Evolutionary conservation across 2,329 filamentous ascomycete genomes (phyloP).

Genomic region (Escovopsis sp.): DNA sequence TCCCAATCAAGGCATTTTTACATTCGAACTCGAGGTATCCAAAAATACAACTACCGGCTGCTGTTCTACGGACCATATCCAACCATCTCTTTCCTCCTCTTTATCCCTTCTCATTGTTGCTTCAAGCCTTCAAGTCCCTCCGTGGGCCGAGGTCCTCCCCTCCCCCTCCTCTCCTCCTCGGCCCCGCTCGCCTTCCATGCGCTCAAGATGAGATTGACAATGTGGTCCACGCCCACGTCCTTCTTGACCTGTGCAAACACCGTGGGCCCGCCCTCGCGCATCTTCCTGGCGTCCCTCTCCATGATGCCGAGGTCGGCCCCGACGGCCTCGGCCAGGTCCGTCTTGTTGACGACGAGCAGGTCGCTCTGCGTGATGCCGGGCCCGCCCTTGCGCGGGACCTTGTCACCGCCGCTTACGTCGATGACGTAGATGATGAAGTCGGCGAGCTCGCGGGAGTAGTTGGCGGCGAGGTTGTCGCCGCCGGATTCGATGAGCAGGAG

Average conservation of each 20-base stretch:
- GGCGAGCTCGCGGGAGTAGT: slow-evolving; percentile 87
- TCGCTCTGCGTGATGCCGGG: slow-evolving; percentile 96
- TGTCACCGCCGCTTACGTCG: slow-evolving; percentile 90
- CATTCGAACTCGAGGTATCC: not conserved
- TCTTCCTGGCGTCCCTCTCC: slow-evolving; percentile 88
- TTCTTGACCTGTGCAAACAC: slow-evolving; percentile 98
- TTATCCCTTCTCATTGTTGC: slow-evolving; percentile 2
- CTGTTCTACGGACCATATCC: too few species aligned
- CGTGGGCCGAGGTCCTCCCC: slow-evolving; percentile 44
- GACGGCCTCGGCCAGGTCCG: slow-evolving; percentile 77
- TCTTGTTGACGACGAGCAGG: slow-evolving; percentile 91
- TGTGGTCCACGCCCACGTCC: slow-evolving; percentile 68
- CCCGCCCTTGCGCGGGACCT: slow-evolving; percentile 89
- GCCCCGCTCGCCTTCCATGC: slow-evolving; percentile 89
- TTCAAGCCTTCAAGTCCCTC: slow-evolving; percentile 36
- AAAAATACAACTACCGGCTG: not conserved
- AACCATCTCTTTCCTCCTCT: not conserved
- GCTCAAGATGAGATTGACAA: slow-evolving; percentile 75
- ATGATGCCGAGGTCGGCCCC: slow-evolving; percentile 86
- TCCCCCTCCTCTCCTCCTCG: slow-evolving; percentile 38
- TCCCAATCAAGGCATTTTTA: too few species aligned
- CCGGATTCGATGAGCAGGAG: slow-evolving; percentile 88
- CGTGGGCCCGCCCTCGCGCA: slow-evolving; percentile 88
- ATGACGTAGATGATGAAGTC: slow-evolving; percentile 99
- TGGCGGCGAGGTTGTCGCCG: slow-evolving; percentile 91